Base-by-base conservation (phyloP, 768 basidiomycete genomes). In the Kondoa subrosea region DNA sequence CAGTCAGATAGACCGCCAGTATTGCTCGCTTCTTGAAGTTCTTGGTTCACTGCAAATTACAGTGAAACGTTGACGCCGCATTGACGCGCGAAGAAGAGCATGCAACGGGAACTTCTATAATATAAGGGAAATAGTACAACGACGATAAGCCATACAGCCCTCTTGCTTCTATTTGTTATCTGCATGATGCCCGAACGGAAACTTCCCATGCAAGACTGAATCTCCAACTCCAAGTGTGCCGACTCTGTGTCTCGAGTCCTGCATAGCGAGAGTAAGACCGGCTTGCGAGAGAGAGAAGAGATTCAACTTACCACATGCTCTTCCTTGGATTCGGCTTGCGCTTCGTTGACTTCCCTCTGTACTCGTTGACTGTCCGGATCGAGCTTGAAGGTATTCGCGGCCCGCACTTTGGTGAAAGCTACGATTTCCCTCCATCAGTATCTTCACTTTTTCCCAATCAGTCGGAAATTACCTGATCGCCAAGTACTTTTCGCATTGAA, bases 401-500 rank as follows among this genome's bases (percentile, higher is more conserved):
- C 72, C 2, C 70, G 67, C 2, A 69, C 72, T 25, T 50, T 50
- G 21, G 40, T 50, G 21, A 50, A 21, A 50, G 40, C 40, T n/a
- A n/a, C n/a, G n/a, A n/a, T n/a, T n/a, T n/a, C n/a, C n/a, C n/a
- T n/a, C n/a, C n/a, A n/a, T n/a, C n/a, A n/a, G n/a, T n/a, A n/a
- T n/a, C n/a, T n/a, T n/a, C n/a, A n/a, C n/a, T n/a, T n/a, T n/a
- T n/a, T n/a, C n/a, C n/a, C n/a, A n/a, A n/a, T n/a, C n/a, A n/a
- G n/a, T n/a, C n/a, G n/a, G n/a, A n/a, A n/a, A n/a, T n/a, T n/a
- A n/a, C n/a, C 62, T 57, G 56, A 68, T 14, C 60, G 33, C 69
- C 89, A 93, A 21, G 88, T 84, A 78, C 83, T 83, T 80, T 83
- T 88, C 33, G 89, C 91, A 75, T 95, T 84, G 79, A 95, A 91